phyloP scores from a whole-genome alignment of 768 basidiomycete genomes.

The Suillus paluster region DNA sequence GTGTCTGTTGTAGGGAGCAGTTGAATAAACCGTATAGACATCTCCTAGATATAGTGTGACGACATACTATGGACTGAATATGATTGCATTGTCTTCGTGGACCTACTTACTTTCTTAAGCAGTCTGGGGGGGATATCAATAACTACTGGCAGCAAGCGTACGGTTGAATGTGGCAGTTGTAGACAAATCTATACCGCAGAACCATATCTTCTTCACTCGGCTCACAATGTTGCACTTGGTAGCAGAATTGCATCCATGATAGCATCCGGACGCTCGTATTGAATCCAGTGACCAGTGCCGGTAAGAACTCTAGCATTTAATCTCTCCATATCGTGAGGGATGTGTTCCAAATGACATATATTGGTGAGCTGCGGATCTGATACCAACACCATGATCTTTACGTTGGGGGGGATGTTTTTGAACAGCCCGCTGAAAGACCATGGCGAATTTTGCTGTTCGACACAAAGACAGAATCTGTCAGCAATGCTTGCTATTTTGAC shows the following conservation, averaged over 20 bases:
- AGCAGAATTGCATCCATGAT: slow-evolving; percentile 19
- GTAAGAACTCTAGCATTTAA: slow-evolving; percentile 7
- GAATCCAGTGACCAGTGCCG: slow-evolving; percentile 29
- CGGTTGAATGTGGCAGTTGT: neutral
- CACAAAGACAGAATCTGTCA: neutral
- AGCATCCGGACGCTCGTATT: slow-evolving; percentile 26
- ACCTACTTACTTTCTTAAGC: neutral
- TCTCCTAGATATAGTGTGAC: no score
- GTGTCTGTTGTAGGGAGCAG: no score
- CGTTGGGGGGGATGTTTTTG: neutral
- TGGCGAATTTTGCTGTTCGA: slow-evolving; percentile 13
- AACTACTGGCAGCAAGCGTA: neutral
- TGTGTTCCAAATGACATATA: slow-evolving; percentile 8
- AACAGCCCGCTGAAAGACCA: slow-evolving; percentile 22
- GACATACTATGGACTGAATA: no score
- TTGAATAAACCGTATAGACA: no score
- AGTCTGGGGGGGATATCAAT: neutral
- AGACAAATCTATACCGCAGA: neutral
- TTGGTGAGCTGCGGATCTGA: slow-evolving; percentile 20
- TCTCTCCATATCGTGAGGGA: slow-evolving; percentile 11
- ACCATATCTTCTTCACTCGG: neutral
- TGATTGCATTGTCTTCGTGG: no score
- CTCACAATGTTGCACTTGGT: neutral
- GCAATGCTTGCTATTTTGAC: neutral
- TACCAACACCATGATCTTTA: slow-evolving; percentile 20